Evolutionary conservation across 2,329 filamentous ascomycete species (phyloP), one percentile per base, ranked within the genome.

Genomic region (Teratosphaeria destructans): DNA sequence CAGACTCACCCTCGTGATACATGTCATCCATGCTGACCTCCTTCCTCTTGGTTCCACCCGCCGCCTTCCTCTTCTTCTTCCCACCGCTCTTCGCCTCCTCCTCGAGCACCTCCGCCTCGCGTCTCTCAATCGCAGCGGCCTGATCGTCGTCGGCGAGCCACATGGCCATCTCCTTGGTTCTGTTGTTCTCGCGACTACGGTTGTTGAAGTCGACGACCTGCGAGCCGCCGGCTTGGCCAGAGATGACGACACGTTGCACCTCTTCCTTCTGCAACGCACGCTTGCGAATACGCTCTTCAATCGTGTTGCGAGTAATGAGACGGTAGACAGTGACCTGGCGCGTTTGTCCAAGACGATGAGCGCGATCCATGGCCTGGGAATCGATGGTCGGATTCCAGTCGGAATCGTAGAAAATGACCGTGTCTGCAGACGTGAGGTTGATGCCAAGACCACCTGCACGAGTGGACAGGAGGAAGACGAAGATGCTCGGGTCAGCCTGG

Each of bases 361-460:
- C 94, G 74, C 94, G 89, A 75, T 99, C 94, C 94, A 97, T 97
- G 75, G 94, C 94, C 74, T 99, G 94, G 57, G 90, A 95, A 74
- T 99, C 94, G 70, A 97, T 97, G 3, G 94, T 97, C 0, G 94
- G 94, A 73, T 99, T 99, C 94, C 94, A 99, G 74, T 99, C 94
- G 11, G 90, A 95, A 73, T 99, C 94, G 81, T 99, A 99, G 79
- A 99, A 99, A 75, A 99, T 97, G 76, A 99, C 94, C 0, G 94
- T 99, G 73, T 99, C 94, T 23, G 94, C 94, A 57, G 89, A 88
- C 5, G 94, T 97, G 66, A 99, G 79, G 71, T 99, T 99, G 81
- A 99, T 99, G 78, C 94, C 94, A 23, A 99, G 82, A 80, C 94
- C 94, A 84, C 94, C 94, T 43, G 94, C 94, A 75, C 94, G 91